Base-by-base conservation (phyloP, 495 filamentous ascomycete genomes). In the Tricharina praecox region DNA sequence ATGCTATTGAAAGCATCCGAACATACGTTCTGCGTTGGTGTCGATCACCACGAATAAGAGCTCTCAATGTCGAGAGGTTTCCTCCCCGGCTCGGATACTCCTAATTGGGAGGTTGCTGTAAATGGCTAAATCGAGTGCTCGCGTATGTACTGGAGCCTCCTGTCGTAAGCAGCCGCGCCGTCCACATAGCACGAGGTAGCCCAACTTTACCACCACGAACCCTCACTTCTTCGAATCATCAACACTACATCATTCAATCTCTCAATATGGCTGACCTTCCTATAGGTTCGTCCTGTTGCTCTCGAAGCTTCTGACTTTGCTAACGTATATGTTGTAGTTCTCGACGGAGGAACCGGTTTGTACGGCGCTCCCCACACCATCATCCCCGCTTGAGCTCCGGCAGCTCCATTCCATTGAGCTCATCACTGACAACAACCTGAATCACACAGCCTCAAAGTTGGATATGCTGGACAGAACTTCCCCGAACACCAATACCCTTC, bases 301-400 rank as follows among this genome's bases (percentile, higher is more conserved):
- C 49, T 58, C 48, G 62, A 23, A n/a, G 10, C 20, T 38, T 50
- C 50, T 50, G 30, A n/a, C 4, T 16, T 16, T 19, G 23, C 50
- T 62, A 48, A 62, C 63, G 34, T 49, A 30, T 51, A 41, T 51
- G 43, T 26, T 47, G 50, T 63, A 96, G 90, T 97, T 62, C 87
- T 97, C 75, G 90, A 97, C 76, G 92, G 92, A 75, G 90, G 90
- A 68, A 97, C 90, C 61, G 90, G 90, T 65, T 99, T 96, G 58
- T 61, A 60, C 44, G 58, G 49, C 47, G 19, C 32, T 25, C 49
- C 28, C 13, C 21, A 50, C 45, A 39, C 47, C 26, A 28, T 45
- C 45, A 38, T 49, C 49, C 47, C 48, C 26, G 23, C 34, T 36
- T n/a, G 16, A 30, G 23, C 21, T 43, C 23, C 25, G 13, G 16